Evolutionary conservation across 495 filamentous ascomycete genomes (phyloP).

Genomic region (Penicillium crystallinum): DNA sequence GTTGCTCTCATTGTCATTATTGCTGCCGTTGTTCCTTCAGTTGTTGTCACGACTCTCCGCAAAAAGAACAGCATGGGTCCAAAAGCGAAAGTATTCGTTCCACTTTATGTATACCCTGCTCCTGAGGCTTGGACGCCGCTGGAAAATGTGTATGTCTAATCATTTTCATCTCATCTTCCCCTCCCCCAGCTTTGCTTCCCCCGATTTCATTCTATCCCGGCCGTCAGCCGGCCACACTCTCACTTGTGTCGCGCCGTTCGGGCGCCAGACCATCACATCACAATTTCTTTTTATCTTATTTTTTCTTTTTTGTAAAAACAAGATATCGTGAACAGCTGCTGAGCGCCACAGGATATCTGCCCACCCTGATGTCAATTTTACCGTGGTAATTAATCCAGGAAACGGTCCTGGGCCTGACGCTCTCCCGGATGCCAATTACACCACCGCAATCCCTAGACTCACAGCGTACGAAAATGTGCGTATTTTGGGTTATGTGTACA

Average conservation of each 20-base stretch:
- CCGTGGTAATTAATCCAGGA: slow-evolving; percentile 51
- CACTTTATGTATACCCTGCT: slow-evolving; percentile 52
- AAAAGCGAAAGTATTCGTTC: slow-evolving; percentile 45
- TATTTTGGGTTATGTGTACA: slow-evolving; percentile 52
- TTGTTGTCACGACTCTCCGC: slow-evolving; percentile 29
- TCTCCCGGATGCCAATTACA: slow-evolving; percentile 49
- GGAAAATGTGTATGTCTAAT: slow-evolving; percentile 39
- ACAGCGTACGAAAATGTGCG: slow-evolving; percentile 43
- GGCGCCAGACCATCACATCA: slow-evolving; percentile 6
- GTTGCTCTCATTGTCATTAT: slow-evolving; percentile 29
- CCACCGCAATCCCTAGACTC: slow-evolving; percentile 41
- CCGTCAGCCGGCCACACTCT: slow-evolving; percentile 17
- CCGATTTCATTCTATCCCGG: slow-evolving; percentile 14
- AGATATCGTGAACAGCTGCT: slow-evolving; percentile 10
- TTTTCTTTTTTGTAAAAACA: slow-evolving; percentile 1
- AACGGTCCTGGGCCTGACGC: slow-evolving; percentile 46
- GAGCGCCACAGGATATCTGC: slow-evolving; percentile 34
- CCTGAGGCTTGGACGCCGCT: slow-evolving; percentile 48
- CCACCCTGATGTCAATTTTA: slow-evolving; percentile 45
- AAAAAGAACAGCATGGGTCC: slow-evolving; percentile 39
- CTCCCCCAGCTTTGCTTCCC: slow-evolving; percentile 4
- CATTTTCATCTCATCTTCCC: slow-evolving; percentile 11
- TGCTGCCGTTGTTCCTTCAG: slow-evolving; percentile 32
- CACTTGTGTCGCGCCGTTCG: slow-evolving; percentile 1
- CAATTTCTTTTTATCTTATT: not conserved